These are phyloP conservation scores for Sporothrix pallida DNA, from an alignment of 2,329 filamentous ascomycete species.

Conservation along the genomic window DNA sequence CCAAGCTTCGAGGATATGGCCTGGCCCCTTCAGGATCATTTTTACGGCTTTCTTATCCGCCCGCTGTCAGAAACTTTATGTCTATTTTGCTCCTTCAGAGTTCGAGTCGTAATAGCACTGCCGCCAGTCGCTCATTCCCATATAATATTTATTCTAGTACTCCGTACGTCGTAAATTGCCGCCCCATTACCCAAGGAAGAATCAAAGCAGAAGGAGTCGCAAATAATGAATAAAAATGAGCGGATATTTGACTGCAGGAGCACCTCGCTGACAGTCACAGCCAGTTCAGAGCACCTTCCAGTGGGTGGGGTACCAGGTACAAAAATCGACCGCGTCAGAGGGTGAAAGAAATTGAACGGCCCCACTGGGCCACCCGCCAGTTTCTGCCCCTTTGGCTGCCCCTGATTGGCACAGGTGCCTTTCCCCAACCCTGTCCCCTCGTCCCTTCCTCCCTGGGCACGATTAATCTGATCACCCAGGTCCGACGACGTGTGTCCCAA, in stretches of 20 bases:
- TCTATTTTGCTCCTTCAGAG: background rate
- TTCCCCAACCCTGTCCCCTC: conserved; percentile 25
- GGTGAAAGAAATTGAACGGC: conserved; percentile 25
- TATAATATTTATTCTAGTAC: background rate
- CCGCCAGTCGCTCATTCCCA: conserved; percentile 17
- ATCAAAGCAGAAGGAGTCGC: background rate
- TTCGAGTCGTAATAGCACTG: background rate
- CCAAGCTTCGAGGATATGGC: conserved; percentile 8
- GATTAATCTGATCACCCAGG: background rate
- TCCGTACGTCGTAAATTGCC: background rate
- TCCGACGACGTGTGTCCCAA: background rate
- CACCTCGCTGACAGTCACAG: background rate
- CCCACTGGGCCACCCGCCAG: conserved; percentile 29
- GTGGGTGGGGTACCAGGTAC: conserved; percentile 23
- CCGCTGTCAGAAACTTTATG: background rate
- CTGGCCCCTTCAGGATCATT: background rate
- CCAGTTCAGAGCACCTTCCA: background rate
- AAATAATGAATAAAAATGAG: background rate
- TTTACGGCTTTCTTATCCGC: background rate
- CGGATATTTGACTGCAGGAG: background rate
- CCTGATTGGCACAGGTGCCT: conserved; percentile 29
- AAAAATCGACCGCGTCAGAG: conserved; percentile 28
- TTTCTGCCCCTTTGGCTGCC: conserved; percentile 24
- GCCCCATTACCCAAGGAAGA: conserved; percentile 10
- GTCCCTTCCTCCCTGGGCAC: conserved; percentile 12